Evolutionary conservation across 2,329 filamentous ascomycete genomes (phyloP).

Genomic region (Paecilomyces fulvus): DNA sequence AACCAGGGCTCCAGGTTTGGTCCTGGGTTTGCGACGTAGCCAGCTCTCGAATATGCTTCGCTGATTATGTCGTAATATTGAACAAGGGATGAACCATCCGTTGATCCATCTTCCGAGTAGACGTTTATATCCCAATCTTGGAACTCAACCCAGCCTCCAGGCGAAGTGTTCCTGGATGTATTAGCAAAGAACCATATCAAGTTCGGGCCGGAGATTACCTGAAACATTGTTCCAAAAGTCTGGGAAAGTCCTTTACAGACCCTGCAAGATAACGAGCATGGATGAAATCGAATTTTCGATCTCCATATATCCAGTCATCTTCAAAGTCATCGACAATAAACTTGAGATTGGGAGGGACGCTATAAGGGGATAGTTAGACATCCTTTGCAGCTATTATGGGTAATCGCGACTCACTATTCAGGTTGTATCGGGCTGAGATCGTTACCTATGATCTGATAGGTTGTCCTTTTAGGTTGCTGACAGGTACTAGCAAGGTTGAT

Average conservation of each 20-base stretch:
- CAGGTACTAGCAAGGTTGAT: neutral
- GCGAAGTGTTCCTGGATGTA: constrained; percentile 20
- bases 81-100: neutral
- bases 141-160: constrained; percentile 30
- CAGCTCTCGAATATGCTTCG: neutral
- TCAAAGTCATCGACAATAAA: constrained; percentile 54
- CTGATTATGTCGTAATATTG: neutral
- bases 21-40: neutral
- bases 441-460: constrained; percentile 6
- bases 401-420: neutral
- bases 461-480: neutral
- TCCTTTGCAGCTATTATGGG: neutral
- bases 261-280: constrained; percentile 51
- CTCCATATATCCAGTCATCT: constrained; percentile 47
- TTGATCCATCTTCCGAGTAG: constrained; percentile 15
- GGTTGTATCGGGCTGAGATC: constrained; percentile 8
- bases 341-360: constrained; percentile 46
- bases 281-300: constrained; percentile 47
- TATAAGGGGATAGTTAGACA: neutral
- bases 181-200: neutral
- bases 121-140: constrained; percentile 23
- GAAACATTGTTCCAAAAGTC: constrained; percentile 39
- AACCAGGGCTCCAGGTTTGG: constrained; percentile 8
- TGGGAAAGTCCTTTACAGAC: constrained; percentile 49
- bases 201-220: constrained; percentile 20